Evolutionary conservation across 2,329 filamentous ascomycete species (phyloP), one percentile per base, ranked within the genome.

Genomic region (Pestalotiopsis sp.): DNA sequence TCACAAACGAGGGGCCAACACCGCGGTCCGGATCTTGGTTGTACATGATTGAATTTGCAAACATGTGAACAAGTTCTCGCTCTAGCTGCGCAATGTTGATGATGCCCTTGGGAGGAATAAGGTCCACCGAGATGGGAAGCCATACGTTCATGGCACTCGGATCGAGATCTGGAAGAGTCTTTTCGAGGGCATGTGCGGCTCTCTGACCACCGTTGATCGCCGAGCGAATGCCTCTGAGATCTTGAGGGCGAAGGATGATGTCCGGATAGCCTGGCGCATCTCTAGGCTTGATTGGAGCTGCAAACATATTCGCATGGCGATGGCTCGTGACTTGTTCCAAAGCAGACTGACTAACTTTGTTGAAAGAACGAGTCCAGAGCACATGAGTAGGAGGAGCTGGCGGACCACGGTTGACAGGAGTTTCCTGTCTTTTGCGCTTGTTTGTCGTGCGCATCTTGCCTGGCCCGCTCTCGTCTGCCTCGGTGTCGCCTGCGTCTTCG

Each of bases 11-110:
- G 2, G 86, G 83, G 0, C 91, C 91, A 11, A 92, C 89, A 0
- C 92, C 92, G 31, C 91, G 88, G 72, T 92, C 85, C 0, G 92
- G 90, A 71, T 97, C 93, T 0, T 93, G 91, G 74, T 98, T 98
- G 84, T 97, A 99, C 96, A 99, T 98, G 80, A 98, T 92, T 20
- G 96, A 95, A 76, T 98, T 98, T 73, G 94, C 94, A 79, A 98
- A 97, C 93, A 98, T 98, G 74, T 97, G 93, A 74, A 97, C 93
- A 12, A 98, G 84, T 79, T 98, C 95, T 72, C 94, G 93, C 80
- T 98, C 95, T 17, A 98, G 86, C 78, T 98, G 96, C 1, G 92
- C 90, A 64, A 93, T 95, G 79, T 98, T 98, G 79, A 98, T 93
- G 74, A 98, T 97, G 23, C 91, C 93, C 74, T 91, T 93, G 0